These are phyloP conservation scores for Ophiostoma himal-ulmi DNA, from an alignment of 2,329 filamentous ascomycete genomes.

Conservation along the genomic window DNA sequence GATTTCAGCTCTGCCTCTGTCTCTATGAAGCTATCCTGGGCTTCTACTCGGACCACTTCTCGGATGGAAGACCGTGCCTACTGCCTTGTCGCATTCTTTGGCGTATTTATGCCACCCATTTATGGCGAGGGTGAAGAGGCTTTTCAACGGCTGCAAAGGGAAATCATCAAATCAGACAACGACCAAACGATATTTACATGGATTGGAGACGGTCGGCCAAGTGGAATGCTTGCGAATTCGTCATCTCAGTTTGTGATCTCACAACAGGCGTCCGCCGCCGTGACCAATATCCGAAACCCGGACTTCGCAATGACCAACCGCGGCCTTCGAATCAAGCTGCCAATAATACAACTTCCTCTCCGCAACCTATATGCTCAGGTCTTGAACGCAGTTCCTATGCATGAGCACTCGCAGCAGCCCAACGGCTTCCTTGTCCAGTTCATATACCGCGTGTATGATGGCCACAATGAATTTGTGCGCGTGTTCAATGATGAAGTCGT, in stretches of 20 bases:
- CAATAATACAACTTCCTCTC: neutral
- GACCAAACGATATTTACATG: conserved; percentile 28
- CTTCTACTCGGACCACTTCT: conserved; percentile 19
- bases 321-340: neutral
- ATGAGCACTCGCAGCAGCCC: neutral
- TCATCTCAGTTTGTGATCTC: neutral
- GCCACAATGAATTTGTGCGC: conserved; percentile 12
- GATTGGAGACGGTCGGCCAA: conserved; percentile 13
- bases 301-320: conserved; percentile 6
- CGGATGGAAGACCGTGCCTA: conserved; percentile 26
- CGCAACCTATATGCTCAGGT: conserved; percentile 5
- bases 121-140: conserved; percentile 26
- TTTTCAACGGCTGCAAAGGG: conserved; percentile 24
- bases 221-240: conserved; percentile 10
- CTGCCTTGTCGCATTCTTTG: conserved; percentile 26
- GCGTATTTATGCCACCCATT: conserved; percentile 24
- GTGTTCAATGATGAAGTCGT: neutral
- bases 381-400: neutral
- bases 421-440: neutral
- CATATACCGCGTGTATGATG: neutral
- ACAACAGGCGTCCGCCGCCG: neutral
- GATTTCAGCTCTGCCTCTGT: conserved; percentile 21
- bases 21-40: conserved; percentile 26
- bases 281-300: neutral
- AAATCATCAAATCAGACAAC: conserved; percentile 22